A percentile compares a stretch with the other conserved stretches of the same genome.
These are phyloP conservation scores for Aspergillus alliaceus DNA, from an alignment of 2,329 filamentous ascomycete species.

Conservation along the genomic window DNA sequence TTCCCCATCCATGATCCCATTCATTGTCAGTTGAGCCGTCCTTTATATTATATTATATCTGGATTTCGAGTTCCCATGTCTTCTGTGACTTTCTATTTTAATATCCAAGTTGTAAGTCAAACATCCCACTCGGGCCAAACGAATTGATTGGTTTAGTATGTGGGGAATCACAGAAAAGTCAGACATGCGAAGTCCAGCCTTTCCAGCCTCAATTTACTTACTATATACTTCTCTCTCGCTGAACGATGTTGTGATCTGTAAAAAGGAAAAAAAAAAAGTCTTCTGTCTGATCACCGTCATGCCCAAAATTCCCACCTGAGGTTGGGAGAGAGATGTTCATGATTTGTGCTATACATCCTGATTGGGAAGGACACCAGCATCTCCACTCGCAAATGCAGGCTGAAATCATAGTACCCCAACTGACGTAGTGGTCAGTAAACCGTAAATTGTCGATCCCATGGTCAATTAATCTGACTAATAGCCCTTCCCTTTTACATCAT, in stretches of 20 bases:
- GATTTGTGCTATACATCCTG: too few species aligned
- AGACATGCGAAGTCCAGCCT: neutral
- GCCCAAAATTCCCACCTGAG: neutral
- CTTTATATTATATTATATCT: too few species aligned
- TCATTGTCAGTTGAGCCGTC: too few species aligned
- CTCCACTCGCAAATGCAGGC: constrained; percentile 18
- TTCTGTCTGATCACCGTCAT: neutral
- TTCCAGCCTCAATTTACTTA: neutral
- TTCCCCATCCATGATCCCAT: too few species aligned
- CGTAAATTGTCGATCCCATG: neutral
- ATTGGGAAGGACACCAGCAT: neutral
- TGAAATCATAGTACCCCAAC: constrained; percentile 24
- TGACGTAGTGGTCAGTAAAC: constrained; percentile 14
- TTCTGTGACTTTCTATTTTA: neutral
- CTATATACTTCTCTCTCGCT: neutral
- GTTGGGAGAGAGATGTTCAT: too few species aligned
- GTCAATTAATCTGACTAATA: neutral
- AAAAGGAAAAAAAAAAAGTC: too few species aligned
- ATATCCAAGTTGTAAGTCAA: neutral
- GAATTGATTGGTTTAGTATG: constrained; percentile 8
- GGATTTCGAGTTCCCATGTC: neutral
- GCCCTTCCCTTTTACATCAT: neutral
- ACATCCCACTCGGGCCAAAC: constrained; percentile 10
- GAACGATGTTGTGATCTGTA: neutral
- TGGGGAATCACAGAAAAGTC: constrained; percentile 11